These are phyloP conservation scores for Coniella vitis DNA, from an alignment of 2,329 filamentous ascomycete species.

Conservation along the genomic window DNA sequence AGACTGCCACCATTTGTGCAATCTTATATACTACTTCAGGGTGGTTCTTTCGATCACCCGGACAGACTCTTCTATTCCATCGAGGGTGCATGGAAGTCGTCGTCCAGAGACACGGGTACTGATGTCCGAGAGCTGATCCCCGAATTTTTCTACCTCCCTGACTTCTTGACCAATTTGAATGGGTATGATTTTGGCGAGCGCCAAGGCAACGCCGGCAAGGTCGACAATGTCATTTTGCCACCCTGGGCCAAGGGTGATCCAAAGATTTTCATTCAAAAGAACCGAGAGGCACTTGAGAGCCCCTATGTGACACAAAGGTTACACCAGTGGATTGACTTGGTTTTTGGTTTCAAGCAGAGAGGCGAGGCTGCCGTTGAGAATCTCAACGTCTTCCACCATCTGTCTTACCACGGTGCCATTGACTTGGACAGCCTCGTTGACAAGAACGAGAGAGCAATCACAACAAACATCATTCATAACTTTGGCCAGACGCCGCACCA, in stretches of 20 bases:
- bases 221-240: constrained; percentile 83
- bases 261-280: constrained; percentile 89
- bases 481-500: constrained; percentile 97
- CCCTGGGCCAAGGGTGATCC: constrained; percentile 96
- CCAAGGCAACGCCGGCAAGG: constrained; percentile 70
- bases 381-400: constrained; percentile 90
- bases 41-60: constrained; percentile 93
- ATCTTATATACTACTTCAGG: constrained; percentile 88
- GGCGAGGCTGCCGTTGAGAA: constrained; percentile 88
- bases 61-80: constrained; percentile 94
- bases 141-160: constrained; percentile 94
- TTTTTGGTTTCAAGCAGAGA: constrained; percentile 91
- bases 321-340: constrained; percentile 91
- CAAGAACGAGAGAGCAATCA: constrained; percentile 76
- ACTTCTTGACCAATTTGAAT: constrained; percentile 92
- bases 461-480: constrained; percentile 95
- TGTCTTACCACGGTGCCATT: constrained; percentile 90
- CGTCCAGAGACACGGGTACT: constrained; percentile 82
- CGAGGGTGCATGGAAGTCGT: constrained; percentile 82
- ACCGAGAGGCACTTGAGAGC: constrained; percentile 91
- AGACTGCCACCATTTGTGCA: constrained; percentile 93
- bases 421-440: constrained; percentile 89
- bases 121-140: constrained; percentile 93
- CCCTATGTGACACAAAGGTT: constrained; percentile 84
- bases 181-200: constrained; percentile 86